phyloP scores from a whole-genome alignment of 1,284 basidiomycete species.

The Gymnopus androsaceus region DNA sequence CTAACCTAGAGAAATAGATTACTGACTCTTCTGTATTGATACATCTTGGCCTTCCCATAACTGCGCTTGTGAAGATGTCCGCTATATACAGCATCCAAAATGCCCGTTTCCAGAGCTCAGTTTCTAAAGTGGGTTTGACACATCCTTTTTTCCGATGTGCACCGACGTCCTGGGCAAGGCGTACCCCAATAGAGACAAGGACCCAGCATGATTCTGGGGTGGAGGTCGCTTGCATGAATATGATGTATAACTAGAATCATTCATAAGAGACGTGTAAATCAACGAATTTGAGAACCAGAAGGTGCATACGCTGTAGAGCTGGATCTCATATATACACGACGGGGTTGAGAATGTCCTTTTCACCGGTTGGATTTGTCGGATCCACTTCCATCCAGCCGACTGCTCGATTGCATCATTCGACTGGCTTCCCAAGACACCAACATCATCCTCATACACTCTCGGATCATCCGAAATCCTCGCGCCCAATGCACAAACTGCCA shows the following conservation, averaged over 20 bases:
- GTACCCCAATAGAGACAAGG: constrained; percentile 53
- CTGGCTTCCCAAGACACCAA: no score
- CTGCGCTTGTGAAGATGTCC: constrained; percentile 41
- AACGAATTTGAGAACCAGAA: no score
- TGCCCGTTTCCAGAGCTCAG: constrained; percentile 61
- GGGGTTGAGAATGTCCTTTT: constrained; percentile 34
- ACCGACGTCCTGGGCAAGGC: constrained; percentile 40
- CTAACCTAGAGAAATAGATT: not conserved
- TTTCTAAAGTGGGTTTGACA: constrained; percentile 34
- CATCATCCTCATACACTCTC: constrained; percentile 34
- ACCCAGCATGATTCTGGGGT: constrained; percentile 57
- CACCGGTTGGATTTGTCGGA: constrained; percentile 40
- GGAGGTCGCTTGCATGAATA: constrained; percentile 46
- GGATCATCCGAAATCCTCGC: constrained; percentile 48
- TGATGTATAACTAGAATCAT: constrained; percentile 34
- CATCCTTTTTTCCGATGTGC: constrained; percentile 25
- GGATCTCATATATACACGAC: constrained; percentile 40
- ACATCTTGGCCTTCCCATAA: constrained; percentile 51
- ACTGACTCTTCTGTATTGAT: constrained; percentile 51
- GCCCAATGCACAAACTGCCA: constrained; percentile 51
- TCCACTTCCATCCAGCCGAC: constrained; percentile 54
- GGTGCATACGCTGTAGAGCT: constrained; percentile 44
- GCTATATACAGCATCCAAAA: constrained; percentile 41
- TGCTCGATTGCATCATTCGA: constrained; percentile 1
- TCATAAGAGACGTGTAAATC: no score